Evolutionary conservation across 352 stramenopile genomes (phyloP).

Genomic region (Peronospora farinosa): DNA sequence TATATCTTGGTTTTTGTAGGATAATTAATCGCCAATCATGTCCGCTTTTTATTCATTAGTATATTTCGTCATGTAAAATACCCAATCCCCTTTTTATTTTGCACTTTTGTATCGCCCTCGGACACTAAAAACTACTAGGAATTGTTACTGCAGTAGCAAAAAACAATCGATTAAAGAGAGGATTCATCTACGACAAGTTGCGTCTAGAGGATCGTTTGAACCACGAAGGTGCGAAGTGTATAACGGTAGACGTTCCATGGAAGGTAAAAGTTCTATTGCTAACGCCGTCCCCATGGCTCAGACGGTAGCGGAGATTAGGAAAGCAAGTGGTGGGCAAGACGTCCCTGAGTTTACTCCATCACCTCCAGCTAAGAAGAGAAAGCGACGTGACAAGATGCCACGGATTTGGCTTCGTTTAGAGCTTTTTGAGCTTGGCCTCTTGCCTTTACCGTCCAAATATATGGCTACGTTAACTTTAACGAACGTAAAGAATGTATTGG

Average conservation of each 20-base stretch:
- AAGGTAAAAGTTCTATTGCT: conserved; percentile 17
- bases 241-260: conserved; percentile 11
- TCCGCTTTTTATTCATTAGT: conserved; percentile 8
- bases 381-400: conserved; percentile 35
- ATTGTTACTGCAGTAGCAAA: background rate
- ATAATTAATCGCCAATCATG: background rate
- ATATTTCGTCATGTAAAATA: conserved; percentile 9
- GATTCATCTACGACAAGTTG: conserved; percentile 7
- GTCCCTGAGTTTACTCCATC: conserved; percentile 26
- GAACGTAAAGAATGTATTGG: conserved; percentile 56
- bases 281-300: conserved; percentile 21
- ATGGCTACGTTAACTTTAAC: conserved; percentile 49
- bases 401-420: conserved; percentile 79
- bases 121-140: conserved; percentile 15
- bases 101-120: conserved; percentile 9
- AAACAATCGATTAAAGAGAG: conserved; percentile 6
- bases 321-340: conserved; percentile 28
- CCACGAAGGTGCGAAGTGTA: conserved; percentile 31
- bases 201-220: conserved; percentile 15
- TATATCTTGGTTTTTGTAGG: background rate
- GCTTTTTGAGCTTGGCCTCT: conserved; percentile 78
- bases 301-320: conserved; percentile 28
- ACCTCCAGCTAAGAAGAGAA: conserved; percentile 35
- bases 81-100: conserved; percentile 13
- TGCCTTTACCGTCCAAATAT: conserved; percentile 71